phyloP scores from a whole-genome alignment of 176 grass and related monocot genomes.

The Panicum miliaceum region DNA sequence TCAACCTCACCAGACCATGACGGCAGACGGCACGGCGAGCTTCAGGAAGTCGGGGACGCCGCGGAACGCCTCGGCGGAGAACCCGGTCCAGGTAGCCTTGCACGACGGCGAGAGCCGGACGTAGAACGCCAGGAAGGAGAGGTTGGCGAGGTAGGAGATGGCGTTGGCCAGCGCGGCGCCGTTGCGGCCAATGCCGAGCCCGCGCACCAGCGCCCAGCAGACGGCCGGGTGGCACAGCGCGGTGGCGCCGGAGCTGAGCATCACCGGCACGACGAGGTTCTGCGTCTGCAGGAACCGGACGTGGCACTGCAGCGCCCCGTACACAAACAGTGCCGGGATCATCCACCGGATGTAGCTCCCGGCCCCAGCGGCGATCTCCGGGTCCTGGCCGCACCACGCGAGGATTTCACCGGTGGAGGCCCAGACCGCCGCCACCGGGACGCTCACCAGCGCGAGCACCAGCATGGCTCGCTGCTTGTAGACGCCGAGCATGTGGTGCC shows the following conservation, averaged over 20 bases:
- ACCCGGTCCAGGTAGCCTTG: conserved; percentile 41
- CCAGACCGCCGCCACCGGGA: conserved; percentile 41
- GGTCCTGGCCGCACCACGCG: conserved; percentile 40
- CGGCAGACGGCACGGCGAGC: conserved; percentile 60
- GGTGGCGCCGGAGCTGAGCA: conserved; percentile 43
- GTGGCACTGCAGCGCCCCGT: conserved; percentile 45
- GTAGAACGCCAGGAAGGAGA: conserved; percentile 39
- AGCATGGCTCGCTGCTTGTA: conserved; percentile 55
- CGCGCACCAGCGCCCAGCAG: conserved; percentile 60
- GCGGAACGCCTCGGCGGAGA: conserved; percentile 50
- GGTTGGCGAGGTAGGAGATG: conserved; percentile 45
- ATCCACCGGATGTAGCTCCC: conserved; percentile 46
- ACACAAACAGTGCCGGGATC: conserved; percentile 39
- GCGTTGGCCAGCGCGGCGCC: conserved; percentile 48
- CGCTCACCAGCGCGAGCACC: conserved; percentile 34
- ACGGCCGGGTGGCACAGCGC: conserved; percentile 44
- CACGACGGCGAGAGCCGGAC: conserved; percentile 47
- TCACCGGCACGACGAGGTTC: conserved; percentile 46
- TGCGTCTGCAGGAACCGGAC: conserved; percentile 53
- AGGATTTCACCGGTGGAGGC: conserved; percentile 49
- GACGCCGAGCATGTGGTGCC: neutral
- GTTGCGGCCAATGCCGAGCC: conserved; percentile 33
- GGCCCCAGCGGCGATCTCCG: conserved; percentile 46
- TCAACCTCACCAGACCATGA: conserved; percentile 62
- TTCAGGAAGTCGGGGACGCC: conserved; percentile 35